Conservation (phyloP, 129 eudicot genomes). For the Helichrysum umbraculigerum region DNA sequence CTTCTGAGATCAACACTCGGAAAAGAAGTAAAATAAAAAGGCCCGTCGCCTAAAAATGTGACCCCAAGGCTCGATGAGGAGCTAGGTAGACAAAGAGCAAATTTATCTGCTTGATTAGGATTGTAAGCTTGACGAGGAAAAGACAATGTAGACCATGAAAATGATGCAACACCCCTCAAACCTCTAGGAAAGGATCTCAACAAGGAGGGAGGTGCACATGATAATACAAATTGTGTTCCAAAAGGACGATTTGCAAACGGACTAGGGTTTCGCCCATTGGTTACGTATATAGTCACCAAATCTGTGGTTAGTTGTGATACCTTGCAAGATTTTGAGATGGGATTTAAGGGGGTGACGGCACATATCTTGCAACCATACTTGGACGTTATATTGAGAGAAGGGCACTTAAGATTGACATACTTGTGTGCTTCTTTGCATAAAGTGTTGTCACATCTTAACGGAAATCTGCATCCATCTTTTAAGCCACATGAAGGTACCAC, state of each 20-base stretch:
- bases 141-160: background rate
- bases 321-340: conserved; percentile 10
- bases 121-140: background rate
- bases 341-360: background rate
- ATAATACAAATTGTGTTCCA: background rate
- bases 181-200: background rate
- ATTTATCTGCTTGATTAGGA: background rate
- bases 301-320: conserved; percentile 9
- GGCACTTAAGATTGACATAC: conserved; percentile 4
- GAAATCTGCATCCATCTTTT: conserved; percentile 9
- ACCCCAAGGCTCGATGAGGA: background rate
- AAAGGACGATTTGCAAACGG: background rate
- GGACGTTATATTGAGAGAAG: conserved; percentile 2
- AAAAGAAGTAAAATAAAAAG: conserved; percentile 2
- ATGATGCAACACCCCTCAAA: background rate
- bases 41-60: conserved; percentile 4
- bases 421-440: conserved; percentile 37
- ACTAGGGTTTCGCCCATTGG: conserved; percentile 2
- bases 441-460: conserved; percentile 21
- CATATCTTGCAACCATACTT: background rate
- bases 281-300: background rate
- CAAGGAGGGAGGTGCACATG: conserved; percentile 1
- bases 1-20: background rate
- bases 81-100: background rate
- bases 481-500: background rate